phyloP scores from a whole-genome alignment of 257 asterid species.

The Prunella vulgaris region DNA sequence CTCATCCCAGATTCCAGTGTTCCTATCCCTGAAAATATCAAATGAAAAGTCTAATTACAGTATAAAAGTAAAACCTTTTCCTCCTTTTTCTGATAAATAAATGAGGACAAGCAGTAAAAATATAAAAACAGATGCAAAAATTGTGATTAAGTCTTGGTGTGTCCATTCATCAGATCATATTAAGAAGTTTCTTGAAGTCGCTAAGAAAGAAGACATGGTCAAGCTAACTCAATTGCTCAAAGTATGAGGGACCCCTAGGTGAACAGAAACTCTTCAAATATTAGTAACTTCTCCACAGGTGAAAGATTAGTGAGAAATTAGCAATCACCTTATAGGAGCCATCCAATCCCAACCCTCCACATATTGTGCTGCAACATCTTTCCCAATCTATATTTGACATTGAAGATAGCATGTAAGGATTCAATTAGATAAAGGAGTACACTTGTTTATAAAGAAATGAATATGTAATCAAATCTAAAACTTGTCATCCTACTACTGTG shows the following conservation, averaged over 20 bases:
- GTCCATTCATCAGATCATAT: neutral
- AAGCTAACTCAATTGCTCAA: constrained; percentile 8
- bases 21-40: constrained; percentile 69
- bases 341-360: constrained; percentile 99
- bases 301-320: constrained; percentile 8
- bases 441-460: neutral
- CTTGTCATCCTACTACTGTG: neutral
- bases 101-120: neutral
- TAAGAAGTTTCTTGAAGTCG: constrained; percentile 4
- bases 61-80: neutral
- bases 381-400: constrained; percentile 63
- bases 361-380: constrained; percentile 92
- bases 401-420: constrained; percentile 14
- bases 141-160: constrained; percentile 1
- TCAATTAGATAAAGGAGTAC: constrained; percentile 8
- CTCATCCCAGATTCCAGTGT: constrained; percentile 99
- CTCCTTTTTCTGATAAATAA: neutral
- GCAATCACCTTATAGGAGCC: constrained; percentile 78
- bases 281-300: neutral
- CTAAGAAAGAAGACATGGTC: neutral
- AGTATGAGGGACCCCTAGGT: constrained; percentile 9
- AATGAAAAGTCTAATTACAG: constrained; percentile 12
- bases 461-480: neutral
- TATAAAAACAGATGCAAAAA: neutral
- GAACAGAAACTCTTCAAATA: neutral